Percentiles rank a stretch among this genome's conserved stretches.
Conservation (phyloP, 2,329 filamentous ascomycete species). For the Cladosporium sp. region DNA sequence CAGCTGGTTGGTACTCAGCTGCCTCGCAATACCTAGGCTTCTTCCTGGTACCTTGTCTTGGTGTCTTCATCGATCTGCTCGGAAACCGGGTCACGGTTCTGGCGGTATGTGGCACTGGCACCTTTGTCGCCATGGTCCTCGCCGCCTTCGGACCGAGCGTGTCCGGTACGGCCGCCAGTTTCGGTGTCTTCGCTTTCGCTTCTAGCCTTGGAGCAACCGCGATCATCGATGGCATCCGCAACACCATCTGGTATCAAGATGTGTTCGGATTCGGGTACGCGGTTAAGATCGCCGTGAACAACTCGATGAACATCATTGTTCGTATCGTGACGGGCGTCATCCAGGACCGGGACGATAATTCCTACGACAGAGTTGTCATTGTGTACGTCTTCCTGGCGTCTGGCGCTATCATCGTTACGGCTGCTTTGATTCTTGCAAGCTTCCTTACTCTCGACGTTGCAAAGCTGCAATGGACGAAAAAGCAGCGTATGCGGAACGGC, state of each 20-base stretch:
- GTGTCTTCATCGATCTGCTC: slow-evolving; percentile 51
- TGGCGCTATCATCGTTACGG: slow-evolving; percentile 42
- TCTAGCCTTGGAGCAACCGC: slow-evolving; percentile 50
- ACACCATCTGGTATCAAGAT: slow-evolving; percentile 53
- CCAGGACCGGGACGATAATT: slow-evolving; percentile 52
- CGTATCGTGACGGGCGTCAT: slow-evolving; percentile 52
- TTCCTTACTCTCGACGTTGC: slow-evolving; percentile 39
- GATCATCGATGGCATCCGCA: slow-evolving; percentile 57
- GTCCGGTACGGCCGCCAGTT: slow-evolving; percentile 51
- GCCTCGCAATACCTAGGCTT: slow-evolving; percentile 52
- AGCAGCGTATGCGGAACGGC: slow-evolving; percentile 44
- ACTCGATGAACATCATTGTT: slow-evolving; percentile 57
- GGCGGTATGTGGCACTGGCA: slow-evolving; percentile 43
- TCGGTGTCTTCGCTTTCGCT: slow-evolving; percentile 55
- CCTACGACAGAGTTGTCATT: slow-evolving; percentile 50
- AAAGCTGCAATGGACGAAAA: slow-evolving; percentile 53
- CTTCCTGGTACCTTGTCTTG: slow-evolving; percentile 52
- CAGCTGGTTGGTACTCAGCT: slow-evolving; percentile 56
- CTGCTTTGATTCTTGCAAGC: slow-evolving; percentile 35
- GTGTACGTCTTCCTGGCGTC: slow-evolving; percentile 52
- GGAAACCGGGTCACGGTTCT: slow-evolving; percentile 48
- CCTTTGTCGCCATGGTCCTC: slow-evolving; percentile 49
- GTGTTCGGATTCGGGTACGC: slow-evolving; percentile 57
- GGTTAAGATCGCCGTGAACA: slow-evolving; percentile 57
- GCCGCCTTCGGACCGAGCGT: slow-evolving; percentile 47